phyloP scores from a whole-genome alignment of 192 early-diverging fungal species.

The Umbelopsis sp. region DNA sequence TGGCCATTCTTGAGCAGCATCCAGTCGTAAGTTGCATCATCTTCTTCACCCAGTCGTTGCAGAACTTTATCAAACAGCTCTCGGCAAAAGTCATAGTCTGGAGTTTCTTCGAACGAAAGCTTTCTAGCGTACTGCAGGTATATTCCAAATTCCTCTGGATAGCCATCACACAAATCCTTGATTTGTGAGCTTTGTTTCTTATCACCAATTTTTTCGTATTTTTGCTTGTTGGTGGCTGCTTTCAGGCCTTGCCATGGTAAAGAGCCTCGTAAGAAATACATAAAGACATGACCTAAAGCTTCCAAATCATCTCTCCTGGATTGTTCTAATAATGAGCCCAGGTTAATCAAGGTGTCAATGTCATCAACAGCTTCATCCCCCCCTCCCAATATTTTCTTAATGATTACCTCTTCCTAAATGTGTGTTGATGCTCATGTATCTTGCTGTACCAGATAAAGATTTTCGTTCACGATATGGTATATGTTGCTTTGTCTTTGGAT shows the following conservation, averaged over 20 bases:
- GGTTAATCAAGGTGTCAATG: too few species aligned
- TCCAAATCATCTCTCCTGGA: slow-evolving; percentile 85
- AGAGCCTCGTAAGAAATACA: slow-evolving; percentile 76
- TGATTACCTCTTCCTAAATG: slow-evolving; percentile 88
- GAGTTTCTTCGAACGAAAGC: slow-evolving; percentile 77
- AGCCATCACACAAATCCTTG: slow-evolving; percentile 73
- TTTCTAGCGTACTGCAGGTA: slow-evolving; percentile 72
- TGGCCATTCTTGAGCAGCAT: slow-evolving; percentile 61
- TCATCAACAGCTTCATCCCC: too few species aligned
- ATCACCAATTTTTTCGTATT: slow-evolving; percentile 86
- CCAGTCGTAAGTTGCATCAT: slow-evolving; percentile 96
- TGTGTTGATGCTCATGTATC: slow-evolving; percentile 99
- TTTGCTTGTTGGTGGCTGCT: slow-evolving; percentile 80
- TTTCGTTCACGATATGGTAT: slow-evolving; percentile 98
- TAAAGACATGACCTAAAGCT: slow-evolving; percentile 81
- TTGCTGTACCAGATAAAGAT: slow-evolving; percentile 91
- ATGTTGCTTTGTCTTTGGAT: slow-evolving; percentile 94
- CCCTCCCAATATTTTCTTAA: too few species aligned
- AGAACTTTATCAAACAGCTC: slow-evolving; percentile 72
- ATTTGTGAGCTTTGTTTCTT: slow-evolving; percentile 72
- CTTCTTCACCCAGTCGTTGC: slow-evolving; percentile 63
- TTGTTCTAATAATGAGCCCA: too few species aligned
- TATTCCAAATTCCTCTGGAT: slow-evolving; percentile 74
- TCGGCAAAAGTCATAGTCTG: slow-evolving; percentile 79
- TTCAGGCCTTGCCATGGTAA: slow-evolving; percentile 86